Evolutionary conservation across 169 alveolate species (phyloP).

Genomic region (Eimeria brunetti): DNA sequence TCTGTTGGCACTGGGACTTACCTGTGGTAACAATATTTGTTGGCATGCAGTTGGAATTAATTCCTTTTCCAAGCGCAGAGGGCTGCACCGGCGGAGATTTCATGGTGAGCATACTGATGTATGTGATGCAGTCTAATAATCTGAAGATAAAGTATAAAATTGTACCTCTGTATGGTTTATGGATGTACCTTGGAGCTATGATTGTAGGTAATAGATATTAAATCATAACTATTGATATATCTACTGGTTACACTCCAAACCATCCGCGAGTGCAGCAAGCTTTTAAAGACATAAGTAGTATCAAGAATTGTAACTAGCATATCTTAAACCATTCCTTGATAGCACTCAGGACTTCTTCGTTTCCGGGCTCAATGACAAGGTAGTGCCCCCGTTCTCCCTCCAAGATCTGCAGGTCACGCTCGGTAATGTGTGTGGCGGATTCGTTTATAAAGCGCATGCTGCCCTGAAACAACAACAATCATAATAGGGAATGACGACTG

Average conservation of each 20-base stretch:
- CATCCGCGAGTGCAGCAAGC: neutral
- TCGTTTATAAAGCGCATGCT: slow-evolving; percentile 39
- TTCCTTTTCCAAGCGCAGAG: neutral
- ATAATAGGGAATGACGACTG: neutral
- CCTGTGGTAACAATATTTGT: neutral
- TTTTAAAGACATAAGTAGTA: neutral
- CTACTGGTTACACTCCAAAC: neutral
- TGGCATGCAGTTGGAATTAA: neutral
- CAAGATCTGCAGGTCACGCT: slow-evolving; percentile 40
- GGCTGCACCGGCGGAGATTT: neutral
- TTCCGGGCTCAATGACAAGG: slow-evolving; percentile 57
- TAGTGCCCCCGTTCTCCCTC: slow-evolving; percentile 65
- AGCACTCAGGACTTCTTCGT: neutral
- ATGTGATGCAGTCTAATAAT: neutral
- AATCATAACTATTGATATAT: neutral
- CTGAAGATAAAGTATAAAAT: neutral
- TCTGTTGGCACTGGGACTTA: neutral
- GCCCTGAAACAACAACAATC: slow-evolving; percentile 21
- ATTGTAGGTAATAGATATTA: neutral
- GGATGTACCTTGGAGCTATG: neutral
- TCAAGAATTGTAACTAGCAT: neutral
- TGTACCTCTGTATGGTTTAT: neutral
- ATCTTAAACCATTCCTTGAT: slow-evolving; percentile 50
- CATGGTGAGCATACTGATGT: too few relatives aligned
- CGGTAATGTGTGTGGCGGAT: slow-evolving; percentile 28